Base-by-base conservation (phyloP, 2,329 filamentous ascomycete genomes). In the Cercospora sp. region DNA sequence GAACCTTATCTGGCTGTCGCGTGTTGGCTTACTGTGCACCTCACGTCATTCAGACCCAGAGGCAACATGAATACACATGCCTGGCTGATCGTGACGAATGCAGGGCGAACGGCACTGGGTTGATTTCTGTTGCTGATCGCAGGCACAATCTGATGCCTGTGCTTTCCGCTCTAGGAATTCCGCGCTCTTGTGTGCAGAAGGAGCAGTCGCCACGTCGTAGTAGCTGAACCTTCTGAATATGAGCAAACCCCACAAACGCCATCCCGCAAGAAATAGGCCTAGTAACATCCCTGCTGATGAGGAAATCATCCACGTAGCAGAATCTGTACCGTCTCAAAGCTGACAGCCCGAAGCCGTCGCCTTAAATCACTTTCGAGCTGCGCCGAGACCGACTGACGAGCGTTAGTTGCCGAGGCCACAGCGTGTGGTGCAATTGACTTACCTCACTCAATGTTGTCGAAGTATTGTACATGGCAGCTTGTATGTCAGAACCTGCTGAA, bases 351-450 rank as follows among this genome's bases (percentile, higher is more conserved):
- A 32, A 64, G 45, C 3, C 61, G 45, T 57, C 51, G 61, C 45
- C 45, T n/a, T 49, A 64, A n/a, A 49, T 62, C 60, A 45, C 60
- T 62, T 62, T 62, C 60, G 13, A 64, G 30, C 28, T 64, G 45
- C 21, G 45, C 61, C 34, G 61, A 57, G n/a, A 64, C 61, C 34
- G 43, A 32, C 61, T 64, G 61, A 13, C n/a, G 24, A 24, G 18
- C 21, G 32, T 64, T 26, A 62, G 60, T 24, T 24, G 45, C 45
- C 45, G 7, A 37, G 30, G 34, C 45, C 45, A 26, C 45, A 16
- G 60, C 40, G 9, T 12, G 21, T 18, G 37, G 13, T 13, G 51
- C 40, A 9, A 26, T 30, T 16, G 12, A 62, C 60, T 51, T 12
- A 62, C 60, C 40, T 62, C 60, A 43, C 60, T 62, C 37, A 62